A percentile compares a stretch with the other conserved stretches of the same genome.
Evolutionary conservation across 2,329 filamentous ascomycete species (phyloP).

Genomic region (Calonectria honghensis): DNA sequence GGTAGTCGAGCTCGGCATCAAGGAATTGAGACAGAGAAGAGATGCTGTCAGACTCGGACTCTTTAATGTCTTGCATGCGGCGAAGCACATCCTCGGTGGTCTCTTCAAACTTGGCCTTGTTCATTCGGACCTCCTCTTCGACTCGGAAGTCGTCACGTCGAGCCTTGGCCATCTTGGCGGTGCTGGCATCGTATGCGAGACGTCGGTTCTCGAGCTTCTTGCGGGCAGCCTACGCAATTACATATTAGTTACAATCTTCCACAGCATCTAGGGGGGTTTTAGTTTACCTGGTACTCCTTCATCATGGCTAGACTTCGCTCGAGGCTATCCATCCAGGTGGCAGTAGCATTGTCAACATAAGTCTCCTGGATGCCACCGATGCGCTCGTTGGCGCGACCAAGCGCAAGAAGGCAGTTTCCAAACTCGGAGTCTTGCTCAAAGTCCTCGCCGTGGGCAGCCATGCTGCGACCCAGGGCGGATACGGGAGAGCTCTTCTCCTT

Average conservation of each 20-base stretch:
- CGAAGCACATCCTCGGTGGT: constrained; percentile 92
- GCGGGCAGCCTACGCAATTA: constrained; percentile 71
- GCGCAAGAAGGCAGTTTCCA: constrained; percentile 87
- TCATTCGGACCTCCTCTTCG: constrained; percentile 92
- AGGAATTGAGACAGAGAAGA: constrained; percentile 87
- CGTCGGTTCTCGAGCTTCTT: constrained; percentile 96
- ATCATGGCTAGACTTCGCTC: constrained; percentile 94
- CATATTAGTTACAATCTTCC: neutral
- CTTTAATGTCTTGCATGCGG: constrained; percentile 97
- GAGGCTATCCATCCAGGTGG: constrained; percentile 92
- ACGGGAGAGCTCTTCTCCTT: constrained; percentile 90
- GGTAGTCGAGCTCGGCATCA: constrained; percentile 91
- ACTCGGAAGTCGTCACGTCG: constrained; percentile 95
- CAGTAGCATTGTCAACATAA: constrained; percentile 85
- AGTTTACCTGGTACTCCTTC: constrained; percentile 94
- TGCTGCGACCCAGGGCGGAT: constrained; percentile 86
- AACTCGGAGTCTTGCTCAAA: constrained; percentile 94
- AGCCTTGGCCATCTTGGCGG: constrained; percentile 92
- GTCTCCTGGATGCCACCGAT: constrained; percentile 90
- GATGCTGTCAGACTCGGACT: constrained; percentile 89
- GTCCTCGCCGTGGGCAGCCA: constrained; percentile 93
- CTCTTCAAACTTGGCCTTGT: constrained; percentile 98
- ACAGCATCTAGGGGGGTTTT: no score
- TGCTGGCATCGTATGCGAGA: constrained; percentile 92
- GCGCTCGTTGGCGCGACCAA: constrained; percentile 90